phyloP scores from a whole-genome alignment of 805 yeast genomes.

The Candida hispaniensis region DNA sequence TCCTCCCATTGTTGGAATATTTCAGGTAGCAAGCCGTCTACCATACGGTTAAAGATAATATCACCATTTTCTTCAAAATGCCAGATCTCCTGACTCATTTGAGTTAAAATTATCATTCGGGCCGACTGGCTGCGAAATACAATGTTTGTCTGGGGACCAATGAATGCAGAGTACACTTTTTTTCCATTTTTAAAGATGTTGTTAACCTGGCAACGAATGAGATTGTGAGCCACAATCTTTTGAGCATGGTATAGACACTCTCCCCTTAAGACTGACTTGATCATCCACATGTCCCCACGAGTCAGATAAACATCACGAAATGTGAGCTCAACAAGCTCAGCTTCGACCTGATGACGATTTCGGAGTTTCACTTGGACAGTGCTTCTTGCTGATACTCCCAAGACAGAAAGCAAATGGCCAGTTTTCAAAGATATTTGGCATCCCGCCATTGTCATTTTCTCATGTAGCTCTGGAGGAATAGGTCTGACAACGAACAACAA shows the following conservation, averaged over 20 bases:
- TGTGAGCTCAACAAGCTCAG: slow-evolving; percentile 73
- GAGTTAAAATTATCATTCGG: slow-evolving; percentile 68
- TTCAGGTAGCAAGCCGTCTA: slow-evolving; percentile 84
- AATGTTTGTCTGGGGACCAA: slow-evolving; percentile 61
- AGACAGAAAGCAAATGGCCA: slow-evolving; percentile 20
- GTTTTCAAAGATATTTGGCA: slow-evolving; percentile 20
- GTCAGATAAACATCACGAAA: slow-evolving; percentile 72
- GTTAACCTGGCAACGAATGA: slow-evolving; percentile 55
- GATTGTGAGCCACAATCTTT: slow-evolving; percentile 47
- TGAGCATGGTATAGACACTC: slow-evolving; percentile 61
- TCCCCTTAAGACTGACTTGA: slow-evolving; percentile 51
- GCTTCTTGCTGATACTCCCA: slow-evolving; percentile 60
- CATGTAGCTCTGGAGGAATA: slow-evolving; percentile 4
- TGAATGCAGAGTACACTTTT: slow-evolving; percentile 61
- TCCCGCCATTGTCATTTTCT: background rate
- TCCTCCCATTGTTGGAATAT: slow-evolving; percentile 82
- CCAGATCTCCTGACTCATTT: slow-evolving; percentile 94
- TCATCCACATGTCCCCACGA: slow-evolving; percentile 87
- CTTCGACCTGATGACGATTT: slow-evolving; percentile 42
- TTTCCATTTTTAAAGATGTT: slow-evolving; percentile 57
- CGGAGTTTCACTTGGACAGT: slow-evolving; percentile 16
- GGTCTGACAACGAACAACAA: slow-evolving; percentile 22
- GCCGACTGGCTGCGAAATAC: slow-evolving; percentile 91
- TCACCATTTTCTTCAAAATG: slow-evolving; percentile 95
- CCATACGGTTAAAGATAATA: slow-evolving; percentile 81